phyloP scores from a whole-genome alignment of 2,329 filamentous ascomycete species.

The Hirsutella rhossiliensis region DNA sequence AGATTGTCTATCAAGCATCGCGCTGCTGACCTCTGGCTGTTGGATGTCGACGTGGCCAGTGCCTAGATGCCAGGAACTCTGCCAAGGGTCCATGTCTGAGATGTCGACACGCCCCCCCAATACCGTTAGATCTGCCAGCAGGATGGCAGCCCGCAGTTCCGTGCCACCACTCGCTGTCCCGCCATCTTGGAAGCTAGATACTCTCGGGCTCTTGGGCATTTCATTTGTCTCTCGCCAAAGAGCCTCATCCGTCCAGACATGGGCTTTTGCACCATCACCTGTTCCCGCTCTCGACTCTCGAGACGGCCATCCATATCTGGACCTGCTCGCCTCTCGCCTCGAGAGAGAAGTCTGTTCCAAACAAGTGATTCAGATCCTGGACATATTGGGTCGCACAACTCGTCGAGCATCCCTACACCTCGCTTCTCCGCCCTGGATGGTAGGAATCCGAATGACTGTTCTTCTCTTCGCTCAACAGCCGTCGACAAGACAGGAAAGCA shows the following conservation, averaged over 20 bases:
- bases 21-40: not conserved
- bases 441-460: not conserved
- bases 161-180: slow-evolving; percentile 12
- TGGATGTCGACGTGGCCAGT: slow-evolving; percentile 3
- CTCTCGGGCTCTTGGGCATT: slow-evolving; percentile 1
- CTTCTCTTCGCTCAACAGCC: not conserved
- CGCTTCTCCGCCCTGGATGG: slow-evolving; percentile 9
- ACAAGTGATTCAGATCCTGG: slow-evolving; percentile 22
- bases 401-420: slow-evolving; percentile 15
- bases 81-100: slow-evolving; percentile 12
- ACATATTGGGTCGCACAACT: slow-evolving; percentile 23
- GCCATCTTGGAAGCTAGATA: slow-evolving; percentile 19
- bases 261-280: slow-evolving; percentile 4
- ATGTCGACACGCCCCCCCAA: slow-evolving; percentile 10
- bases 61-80: not conserved
- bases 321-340: slow-evolving; percentile 19
- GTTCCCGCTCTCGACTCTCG: slow-evolving; percentile 2
- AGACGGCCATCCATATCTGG: slow-evolving; percentile 3
- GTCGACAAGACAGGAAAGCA: not conserved
- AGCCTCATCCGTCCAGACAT: slow-evolving; percentile 1
- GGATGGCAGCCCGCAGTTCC: slow-evolving; percentile 14
- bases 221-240: slow-evolving; percentile 3
- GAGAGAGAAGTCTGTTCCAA: slow-evolving; percentile 20
- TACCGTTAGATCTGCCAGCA: slow-evolving; percentile 6
- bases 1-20: not conserved